Percentiles rank a stretch among this genome's conserved stretches.
These are phyloP conservation scores for Hawksworthiomyces lignivorus DNA, from an alignment of 2,329 filamentous ascomycete genomes.

Conservation along the genomic window DNA sequence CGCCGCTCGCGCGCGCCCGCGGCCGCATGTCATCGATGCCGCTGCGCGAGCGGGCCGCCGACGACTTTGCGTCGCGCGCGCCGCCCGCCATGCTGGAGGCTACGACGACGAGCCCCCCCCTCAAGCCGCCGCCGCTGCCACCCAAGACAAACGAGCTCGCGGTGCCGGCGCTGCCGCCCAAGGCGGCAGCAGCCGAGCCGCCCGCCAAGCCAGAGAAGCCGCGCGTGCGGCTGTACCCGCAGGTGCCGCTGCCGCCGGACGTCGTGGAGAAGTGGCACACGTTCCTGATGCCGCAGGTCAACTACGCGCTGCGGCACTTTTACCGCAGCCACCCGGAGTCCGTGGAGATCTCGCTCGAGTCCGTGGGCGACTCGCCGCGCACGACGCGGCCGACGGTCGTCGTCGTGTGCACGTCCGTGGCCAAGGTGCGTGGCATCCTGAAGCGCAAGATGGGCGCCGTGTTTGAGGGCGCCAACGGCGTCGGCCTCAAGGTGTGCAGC, in stretches of 20 bases:
- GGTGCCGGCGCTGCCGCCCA: too few species aligned
- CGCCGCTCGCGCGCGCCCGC: too few species aligned
- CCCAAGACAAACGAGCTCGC: constrained; percentile 14
- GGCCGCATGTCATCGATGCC: not conserved
- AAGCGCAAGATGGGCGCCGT: constrained; percentile 58
- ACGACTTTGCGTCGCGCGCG: not conserved
- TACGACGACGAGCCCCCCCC: too few species aligned
- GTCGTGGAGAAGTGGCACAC: constrained; percentile 65
- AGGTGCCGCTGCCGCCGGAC: constrained; percentile 49
- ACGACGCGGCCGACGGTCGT: constrained; percentile 65
- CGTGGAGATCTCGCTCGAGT: constrained; percentile 69
- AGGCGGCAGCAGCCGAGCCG: not conserved
- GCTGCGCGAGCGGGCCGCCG: constrained; percentile 2
- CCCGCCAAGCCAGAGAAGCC: constrained; percentile 15
- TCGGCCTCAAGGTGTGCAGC: constrained; percentile 22
- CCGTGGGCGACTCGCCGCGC: constrained; percentile 60
- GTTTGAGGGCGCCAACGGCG: constrained; percentile 56
- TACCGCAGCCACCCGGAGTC: constrained; percentile 69
- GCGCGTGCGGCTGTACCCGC: constrained; percentile 52
- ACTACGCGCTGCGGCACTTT: constrained; percentile 61
- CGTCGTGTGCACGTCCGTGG: constrained; percentile 68
- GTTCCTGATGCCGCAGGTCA: constrained; percentile 64
- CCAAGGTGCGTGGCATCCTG: constrained; percentile 63
- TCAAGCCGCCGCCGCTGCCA: constrained; percentile 7
- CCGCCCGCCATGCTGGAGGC: not conserved